These are phyloP conservation scores for Raddia distichophylla DNA, from an alignment of 176 grass and related monocot genomes.

Conservation along the genomic window DNA sequence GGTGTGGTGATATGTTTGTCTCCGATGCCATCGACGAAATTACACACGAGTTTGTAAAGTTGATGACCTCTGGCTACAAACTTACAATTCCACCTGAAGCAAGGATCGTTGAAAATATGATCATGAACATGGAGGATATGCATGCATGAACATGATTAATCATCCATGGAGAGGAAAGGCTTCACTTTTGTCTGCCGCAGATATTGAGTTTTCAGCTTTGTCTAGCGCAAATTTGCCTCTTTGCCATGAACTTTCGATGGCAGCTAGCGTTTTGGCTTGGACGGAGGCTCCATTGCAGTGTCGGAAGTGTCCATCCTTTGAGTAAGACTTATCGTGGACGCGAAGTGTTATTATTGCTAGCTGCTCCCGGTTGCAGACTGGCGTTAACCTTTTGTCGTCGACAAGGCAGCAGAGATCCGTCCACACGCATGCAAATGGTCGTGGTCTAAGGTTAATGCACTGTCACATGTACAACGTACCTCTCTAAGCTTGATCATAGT, in stretches of 20 bases:
- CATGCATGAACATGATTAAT: not conserved
- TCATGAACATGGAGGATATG: too few species aligned
- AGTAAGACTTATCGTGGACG: slow-evolving; percentile 37
- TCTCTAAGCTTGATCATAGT: not conserved
- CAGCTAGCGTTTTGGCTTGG: too few species aligned
- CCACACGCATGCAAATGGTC: not conserved
- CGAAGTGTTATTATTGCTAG: slow-evolving; percentile 37
- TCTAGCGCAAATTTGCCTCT: not conserved
- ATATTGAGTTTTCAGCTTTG: not conserved
- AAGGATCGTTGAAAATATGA: too few species aligned
- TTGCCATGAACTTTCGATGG: slow-evolving; percentile 8
- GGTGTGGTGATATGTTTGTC: too few species aligned
- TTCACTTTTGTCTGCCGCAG: not conserved
- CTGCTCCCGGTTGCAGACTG: not conserved
- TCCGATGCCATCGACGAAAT: too few species aligned
- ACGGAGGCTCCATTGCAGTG: slow-evolving; percentile 3
- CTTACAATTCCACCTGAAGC: too few species aligned
- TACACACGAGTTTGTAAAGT: too few species aligned
- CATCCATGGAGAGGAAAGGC: not conserved
- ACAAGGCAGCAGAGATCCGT: not conserved
- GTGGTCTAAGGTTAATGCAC: not conserved
- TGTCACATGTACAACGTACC: not conserved
- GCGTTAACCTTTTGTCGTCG: not conserved
- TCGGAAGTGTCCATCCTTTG: not conserved
- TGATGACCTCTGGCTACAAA: too few species aligned